Evolutionary conservation across 163 green algal genomes (phyloP).

Genomic region (Volvox carteri): DNA sequence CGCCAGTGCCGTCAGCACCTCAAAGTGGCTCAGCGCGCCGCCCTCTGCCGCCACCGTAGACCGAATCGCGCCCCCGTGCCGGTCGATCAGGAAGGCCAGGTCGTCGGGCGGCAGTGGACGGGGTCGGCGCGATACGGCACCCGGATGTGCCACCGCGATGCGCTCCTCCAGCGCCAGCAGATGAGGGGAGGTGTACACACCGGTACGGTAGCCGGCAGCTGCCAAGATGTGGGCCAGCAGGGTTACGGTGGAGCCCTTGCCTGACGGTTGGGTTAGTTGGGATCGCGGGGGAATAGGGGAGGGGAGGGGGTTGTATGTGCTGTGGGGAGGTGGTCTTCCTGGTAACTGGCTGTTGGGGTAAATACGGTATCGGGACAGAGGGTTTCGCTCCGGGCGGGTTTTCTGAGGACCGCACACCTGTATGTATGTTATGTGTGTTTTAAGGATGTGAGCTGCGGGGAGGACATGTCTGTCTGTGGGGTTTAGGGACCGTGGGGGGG

Average conservation of each 20-base stretch:
- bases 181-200: slow-evolving; percentile 91
- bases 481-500: no score
- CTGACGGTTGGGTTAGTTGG: slow-evolving; percentile 40
- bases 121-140: not conserved
- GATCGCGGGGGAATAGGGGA: not conserved
- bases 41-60: slow-evolving; percentile 52
- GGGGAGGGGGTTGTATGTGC: not conserved
- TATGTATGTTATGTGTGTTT: no score
- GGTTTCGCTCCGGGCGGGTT: no score
- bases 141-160: slow-evolving; percentile 65
- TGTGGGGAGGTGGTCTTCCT: not conserved
- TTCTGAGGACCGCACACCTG: no score
- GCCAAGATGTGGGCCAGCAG: slow-evolving; percentile 82
- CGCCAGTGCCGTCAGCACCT: slow-evolving; percentile 89
- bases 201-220: slow-evolving; percentile 77
- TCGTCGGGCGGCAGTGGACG: slow-evolving; percentile 32
- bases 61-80: slow-evolving; percentile 3
- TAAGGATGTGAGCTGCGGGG: no score
- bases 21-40: slow-evolving; percentile 86
- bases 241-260: slow-evolving; percentile 89
- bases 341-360: no score
- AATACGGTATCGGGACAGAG: no score
- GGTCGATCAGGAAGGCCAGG: slow-evolving; percentile 49
- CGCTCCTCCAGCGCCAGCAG: slow-evolving; percentile 82
- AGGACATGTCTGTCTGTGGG: no score